Base-by-base conservation (phyloP, 345 rosid species). In the Balakata baccata region DNA sequence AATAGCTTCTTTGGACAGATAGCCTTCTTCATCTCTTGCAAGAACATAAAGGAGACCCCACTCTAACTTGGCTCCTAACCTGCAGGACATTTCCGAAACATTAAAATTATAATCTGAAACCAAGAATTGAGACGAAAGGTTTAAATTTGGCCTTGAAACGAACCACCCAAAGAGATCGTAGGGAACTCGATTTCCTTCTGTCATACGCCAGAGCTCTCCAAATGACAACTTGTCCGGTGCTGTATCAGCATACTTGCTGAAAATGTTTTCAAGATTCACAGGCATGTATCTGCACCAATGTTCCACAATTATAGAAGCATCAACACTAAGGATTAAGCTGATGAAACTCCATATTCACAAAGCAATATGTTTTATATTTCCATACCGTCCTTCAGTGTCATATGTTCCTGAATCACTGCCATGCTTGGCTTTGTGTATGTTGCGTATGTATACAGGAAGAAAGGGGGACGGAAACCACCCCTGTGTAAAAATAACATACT, bases 381-480 rank as follows among this genome's bases (percentile, higher is more conserved):
- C 43, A 14, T 57, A 86, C 93, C 97, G 88, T 80, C 97, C 95
- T 84, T 92, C 97, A 0, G 86, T 85, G 80, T 92, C 97, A 41
- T 89, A 89, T 14, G 85, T 78, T 22, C 84, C 87, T 0, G 88
- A 81, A 65, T 86, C 97, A 47, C 97, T 90, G 16, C 97, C 94
- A 11, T 92, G 96, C 79, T 89, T 90, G 68, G 80, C 83, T 78
- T 70, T 92, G 84, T 94, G 94, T 45, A 94, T 89, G 85, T 89
- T 93, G 76, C 73, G 72, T 34, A 93, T 77, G 81, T 90, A 85
- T 25, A 92, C 83, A 7, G 96, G 97, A 5, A 90, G 81, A 75
- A 90, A 78, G 3, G 87, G 95, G 41, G 90, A 88, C 7, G 97
- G 98, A 10, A 94, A 20, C 97, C 97, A 92, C 14, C 93, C 89